Base-by-base conservation (phyloP, 768 basidiomycete genomes). In the Tulasnella sp. region DNA sequence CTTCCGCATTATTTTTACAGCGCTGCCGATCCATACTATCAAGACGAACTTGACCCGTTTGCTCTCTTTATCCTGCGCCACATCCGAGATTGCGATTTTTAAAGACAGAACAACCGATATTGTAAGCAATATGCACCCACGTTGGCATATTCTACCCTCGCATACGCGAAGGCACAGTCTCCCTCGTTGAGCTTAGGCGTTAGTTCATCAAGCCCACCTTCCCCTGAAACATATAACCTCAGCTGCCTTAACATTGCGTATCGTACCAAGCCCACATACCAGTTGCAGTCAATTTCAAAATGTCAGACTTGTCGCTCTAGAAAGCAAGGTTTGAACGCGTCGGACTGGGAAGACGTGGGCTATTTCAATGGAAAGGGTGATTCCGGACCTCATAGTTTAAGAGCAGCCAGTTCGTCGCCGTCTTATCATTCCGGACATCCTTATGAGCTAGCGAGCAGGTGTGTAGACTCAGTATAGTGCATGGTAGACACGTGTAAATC, bases 391-490 rank as follows among this genome's bases (percentile, higher is more conserved):
- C 85, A 71, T 97, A 98, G 70, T 95, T 88, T 60, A 96, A 73
- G 59, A 97, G 76, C 47, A 94, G 69, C 92, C 92, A 97, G 70
- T 88, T 96, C 30, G 83, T 87, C 29, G 88, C 86, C 41, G 83
- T 77, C 68, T 92, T 92, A 77, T 89, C 84, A 63, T 76, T 78
- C 65, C 93, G 84, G 56, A 96, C 85, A 65, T 92, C 87, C 70
- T 80, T 76, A 77, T 96, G 95, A 30, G 91, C 94, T 90, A 48
- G 27, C 10, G 51, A 32, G 34, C 29, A 10, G 30, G 51, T 23
- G 11, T 11, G 15, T 26, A 50, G 11, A 11, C 13, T 11, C 10
- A 23, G 48, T 15, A 11, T 23, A 11, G 11, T 15, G 11, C 11
- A 13, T 11, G 48, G 15, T 26, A 23, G 13, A 11, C 23, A 23